These are phyloP conservation scores for Blastomyces silverae DNA, from an alignment of 2,329 filamentous ascomycete species.

Conservation along the genomic window DNA sequence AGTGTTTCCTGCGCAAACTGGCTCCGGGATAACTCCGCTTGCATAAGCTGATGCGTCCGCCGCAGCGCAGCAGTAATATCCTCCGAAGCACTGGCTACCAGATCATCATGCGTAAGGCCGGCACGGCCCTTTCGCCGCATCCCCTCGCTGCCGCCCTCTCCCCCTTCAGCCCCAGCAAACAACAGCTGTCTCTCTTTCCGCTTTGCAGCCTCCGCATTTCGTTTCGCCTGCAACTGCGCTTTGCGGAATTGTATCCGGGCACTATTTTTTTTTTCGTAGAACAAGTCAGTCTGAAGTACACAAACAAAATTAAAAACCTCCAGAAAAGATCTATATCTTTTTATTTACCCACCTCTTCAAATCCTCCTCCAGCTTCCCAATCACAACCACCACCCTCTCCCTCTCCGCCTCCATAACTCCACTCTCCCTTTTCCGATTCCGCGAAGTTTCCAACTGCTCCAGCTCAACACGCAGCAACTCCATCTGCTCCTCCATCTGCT, in stretches of 20 bases:
- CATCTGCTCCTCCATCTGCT: slow-evolving; percentile 74
- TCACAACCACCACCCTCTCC: slow-evolving; percentile 58
- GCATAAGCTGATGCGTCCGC: slow-evolving; percentile 79
- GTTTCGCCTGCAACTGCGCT: slow-evolving; percentile 72
- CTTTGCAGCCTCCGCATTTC: slow-evolving; percentile 65
- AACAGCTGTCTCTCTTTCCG: slow-evolving; percentile 69
- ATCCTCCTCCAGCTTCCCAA: slow-evolving; percentile 62
- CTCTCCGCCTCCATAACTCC: slow-evolving; percentile 57
- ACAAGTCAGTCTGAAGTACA: slow-evolving; percentile 37
- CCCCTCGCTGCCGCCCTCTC: slow-evolving; percentile 31
- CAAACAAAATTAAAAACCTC: no score
- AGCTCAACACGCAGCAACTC: slow-evolving; percentile 72
- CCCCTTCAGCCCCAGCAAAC: slow-evolving; percentile 56
- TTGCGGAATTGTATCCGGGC: slow-evolving; percentile 65
- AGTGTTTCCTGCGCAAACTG: slow-evolving; percentile 87
- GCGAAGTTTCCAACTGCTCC: slow-evolving; percentile 55
- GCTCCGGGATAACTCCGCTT: slow-evolving; percentile 74
- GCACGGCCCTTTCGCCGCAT: slow-evolving; percentile 35
- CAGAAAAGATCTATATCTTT: background rate
- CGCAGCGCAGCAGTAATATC: slow-evolving; percentile 80
- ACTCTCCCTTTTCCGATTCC: slow-evolving; percentile 30
- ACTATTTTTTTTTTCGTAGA: slow-evolving; percentile 30
- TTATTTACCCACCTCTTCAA: slow-evolving; percentile 55
- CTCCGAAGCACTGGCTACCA: slow-evolving; percentile 65
- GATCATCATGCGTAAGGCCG: slow-evolving; percentile 61